Conservation (phyloP, 305 asterid species). For the Solanum hybrid region DNA sequence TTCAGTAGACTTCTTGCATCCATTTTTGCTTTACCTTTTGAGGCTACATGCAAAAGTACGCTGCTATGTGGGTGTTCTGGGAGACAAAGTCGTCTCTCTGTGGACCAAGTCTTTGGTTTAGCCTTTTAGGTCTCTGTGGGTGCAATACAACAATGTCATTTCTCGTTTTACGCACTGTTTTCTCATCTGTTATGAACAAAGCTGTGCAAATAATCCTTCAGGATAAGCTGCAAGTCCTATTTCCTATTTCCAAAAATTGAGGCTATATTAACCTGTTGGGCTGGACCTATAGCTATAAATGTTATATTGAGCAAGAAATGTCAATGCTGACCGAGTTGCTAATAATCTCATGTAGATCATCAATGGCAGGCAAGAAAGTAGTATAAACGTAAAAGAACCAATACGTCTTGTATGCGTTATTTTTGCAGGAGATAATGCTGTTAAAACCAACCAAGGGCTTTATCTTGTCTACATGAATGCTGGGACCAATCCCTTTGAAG, state of each 20-base stretch:
- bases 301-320: not conserved
- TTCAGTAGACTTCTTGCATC: not conserved
- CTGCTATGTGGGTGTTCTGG: not conserved
- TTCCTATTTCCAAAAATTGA: not conserved
- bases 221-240: not conserved
- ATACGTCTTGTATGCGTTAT: slow-evolving; percentile 15
- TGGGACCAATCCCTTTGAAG: slow-evolving; percentile 90
- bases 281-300: not conserved
- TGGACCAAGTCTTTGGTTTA: not conserved
- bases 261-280: not conserved
- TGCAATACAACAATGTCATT: too few species aligned
- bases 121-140: not conserved
- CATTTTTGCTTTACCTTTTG: not conserved
- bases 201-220: not conserved
- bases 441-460: slow-evolving; percentile 85
- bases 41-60: not conserved
- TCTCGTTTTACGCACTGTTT: not conserved
- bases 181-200: not conserved
- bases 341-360: slow-evolving; percentile 10
- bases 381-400: slow-evolving; percentile 14
- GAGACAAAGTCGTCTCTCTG: not conserved
- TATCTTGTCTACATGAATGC: slow-evolving; percentile 85
- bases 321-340: slow-evolving; percentile 7
- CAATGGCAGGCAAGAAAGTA: not conserved
- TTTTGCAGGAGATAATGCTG: slow-evolving; percentile 75